Evolutionary conservation across 768 basidiomycete genomes (phyloP).

Genomic region (Postia placenta): DNA sequence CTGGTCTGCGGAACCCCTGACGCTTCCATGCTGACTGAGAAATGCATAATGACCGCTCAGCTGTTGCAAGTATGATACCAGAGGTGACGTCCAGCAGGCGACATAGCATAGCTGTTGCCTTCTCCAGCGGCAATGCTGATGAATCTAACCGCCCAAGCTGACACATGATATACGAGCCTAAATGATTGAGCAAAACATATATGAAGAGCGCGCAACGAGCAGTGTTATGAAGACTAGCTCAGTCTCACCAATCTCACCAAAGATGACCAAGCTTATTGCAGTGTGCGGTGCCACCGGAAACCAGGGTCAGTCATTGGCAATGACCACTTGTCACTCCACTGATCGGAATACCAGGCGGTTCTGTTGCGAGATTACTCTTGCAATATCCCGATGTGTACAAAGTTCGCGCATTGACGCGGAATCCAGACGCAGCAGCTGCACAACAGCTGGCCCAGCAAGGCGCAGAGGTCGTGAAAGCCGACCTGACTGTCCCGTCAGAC

Average conservation of each 20-base stretch:
- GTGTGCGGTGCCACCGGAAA: conserved; percentile 16
- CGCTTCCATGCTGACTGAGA: neutral
- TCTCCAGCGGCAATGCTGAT: neutral
- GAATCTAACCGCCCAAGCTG: neutral
- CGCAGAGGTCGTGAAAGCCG: conserved; percentile 13
- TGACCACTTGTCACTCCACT: too few relatives aligned
- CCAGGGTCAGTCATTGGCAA: conserved; percentile 6
- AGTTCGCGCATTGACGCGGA: conserved; percentile 13
- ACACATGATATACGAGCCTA: neutral
- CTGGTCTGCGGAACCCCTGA: neutral
- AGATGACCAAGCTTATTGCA: conserved; percentile 13
- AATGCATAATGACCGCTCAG: neutral
- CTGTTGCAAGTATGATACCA: neutral
- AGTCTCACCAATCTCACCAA: neutral
- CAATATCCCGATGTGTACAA: conserved; percentile 9
- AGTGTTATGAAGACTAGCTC: neutral
- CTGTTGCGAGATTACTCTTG: conserved; percentile 13
- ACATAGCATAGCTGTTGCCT: neutral
- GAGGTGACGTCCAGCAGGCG: neutral
- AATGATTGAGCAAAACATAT: neutral
- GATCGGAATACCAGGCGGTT: conserved; percentile 13
- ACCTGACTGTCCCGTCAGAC: conserved; percentile 11
- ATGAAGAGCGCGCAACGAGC: too few relatives aligned
- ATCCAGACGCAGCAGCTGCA: conserved; percentile 9
- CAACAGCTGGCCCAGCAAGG: conserved; percentile 8